Percentiles rank a stretch among this genome's conserved stretches.
phyloP scores from a whole-genome alignment of 108 stramenopile genomes.

The Conticribra guillardii region DNA sequence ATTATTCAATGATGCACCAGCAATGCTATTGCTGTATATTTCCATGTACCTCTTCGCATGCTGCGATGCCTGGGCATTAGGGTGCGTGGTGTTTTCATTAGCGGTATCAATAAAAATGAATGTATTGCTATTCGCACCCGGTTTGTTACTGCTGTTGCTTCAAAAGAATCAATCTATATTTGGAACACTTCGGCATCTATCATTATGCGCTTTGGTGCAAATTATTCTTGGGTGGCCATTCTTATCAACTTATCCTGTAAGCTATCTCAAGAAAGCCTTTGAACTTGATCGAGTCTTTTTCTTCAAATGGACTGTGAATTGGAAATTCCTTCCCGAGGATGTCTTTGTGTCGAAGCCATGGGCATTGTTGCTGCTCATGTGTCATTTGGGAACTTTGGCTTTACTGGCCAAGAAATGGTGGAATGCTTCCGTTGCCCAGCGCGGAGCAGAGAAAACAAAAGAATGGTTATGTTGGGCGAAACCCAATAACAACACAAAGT shows the following conservation, averaged over 20 bases:
- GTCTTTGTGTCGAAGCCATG: constrained; percentile 77
- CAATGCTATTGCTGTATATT: constrained; percentile 85
- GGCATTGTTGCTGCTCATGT: constrained; percentile 66
- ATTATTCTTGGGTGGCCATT: constrained; percentile 93
- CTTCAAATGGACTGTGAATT: constrained; percentile 98
- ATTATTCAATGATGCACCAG: constrained; percentile 97
- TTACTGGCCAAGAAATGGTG: constrained; percentile 71
- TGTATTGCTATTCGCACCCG: constrained; percentile 95
- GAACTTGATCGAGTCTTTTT: constrained; percentile 97
- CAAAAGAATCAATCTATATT: constrained; percentile 60
- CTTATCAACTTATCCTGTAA: constrained; percentile 81
- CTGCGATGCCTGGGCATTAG: constrained; percentile 76
- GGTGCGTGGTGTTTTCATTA: constrained; percentile 88
- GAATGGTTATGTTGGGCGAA: constrained; percentile 40
- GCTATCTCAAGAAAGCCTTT: constrained; percentile 94
- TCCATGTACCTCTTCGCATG: constrained; percentile 79
- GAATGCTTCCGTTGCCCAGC: constrained; percentile 36
- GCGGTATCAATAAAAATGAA: constrained; percentile 98
- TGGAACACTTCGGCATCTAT: constrained; percentile 46
- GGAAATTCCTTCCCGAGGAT: constrained; percentile 92
- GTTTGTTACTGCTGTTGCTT: constrained; percentile 84
- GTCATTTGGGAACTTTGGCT: constrained; percentile 59
- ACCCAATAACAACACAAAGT: neutral
- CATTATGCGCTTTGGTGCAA: constrained; percentile 82
- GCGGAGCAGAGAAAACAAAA: constrained; percentile 21